Percentiles rank a stretch among this genome's conserved stretches.
Conservation (phyloP, 352 stramenopile genomes). For the Phytophthora syringae region DNA sequence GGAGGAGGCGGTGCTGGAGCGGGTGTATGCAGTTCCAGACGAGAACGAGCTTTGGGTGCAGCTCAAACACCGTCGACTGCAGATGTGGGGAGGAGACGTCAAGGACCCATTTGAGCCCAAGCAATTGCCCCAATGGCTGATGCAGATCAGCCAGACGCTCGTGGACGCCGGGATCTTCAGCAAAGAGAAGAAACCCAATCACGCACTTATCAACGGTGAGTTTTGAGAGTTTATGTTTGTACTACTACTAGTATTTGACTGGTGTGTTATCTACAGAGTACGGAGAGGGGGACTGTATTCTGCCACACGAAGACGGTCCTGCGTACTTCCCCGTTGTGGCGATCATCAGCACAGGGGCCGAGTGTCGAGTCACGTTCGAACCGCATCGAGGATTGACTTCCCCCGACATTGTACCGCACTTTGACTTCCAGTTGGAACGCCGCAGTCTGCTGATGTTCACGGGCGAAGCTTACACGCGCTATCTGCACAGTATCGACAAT, state of each 20-base stretch:
- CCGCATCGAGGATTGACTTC: slow-evolving; percentile 49
- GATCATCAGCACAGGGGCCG: slow-evolving; percentile 68
- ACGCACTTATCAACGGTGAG: slow-evolving; percentile 77
- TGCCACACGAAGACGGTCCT: slow-evolving; percentile 76
- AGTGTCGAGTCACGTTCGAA: slow-evolving; percentile 62
- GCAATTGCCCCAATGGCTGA: slow-evolving; percentile 58
- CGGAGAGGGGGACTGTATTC: slow-evolving; percentile 63
- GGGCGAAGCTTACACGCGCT: slow-evolving; percentile 57
- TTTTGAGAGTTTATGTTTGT: not conserved
- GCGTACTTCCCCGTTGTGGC: slow-evolving; percentile 73
- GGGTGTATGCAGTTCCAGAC: slow-evolving; percentile 54
- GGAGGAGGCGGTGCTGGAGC: slow-evolving; percentile 60
- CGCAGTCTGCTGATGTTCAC: slow-evolving; percentile 70
- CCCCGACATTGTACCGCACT: slow-evolving; percentile 17
- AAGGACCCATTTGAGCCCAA: slow-evolving; percentile 52
- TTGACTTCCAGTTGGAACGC: slow-evolving; percentile 52
- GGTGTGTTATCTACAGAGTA: slow-evolving; percentile 49
- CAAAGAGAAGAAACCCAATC: slow-evolving; percentile 57
- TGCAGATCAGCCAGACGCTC: slow-evolving; percentile 55
- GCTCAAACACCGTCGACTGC: slow-evolving; percentile 69
- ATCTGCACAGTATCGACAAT: slow-evolving; percentile 71
- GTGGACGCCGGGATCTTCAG: slow-evolving; percentile 62
- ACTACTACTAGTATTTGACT: not conserved
- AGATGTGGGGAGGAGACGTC: slow-evolving; percentile 77
- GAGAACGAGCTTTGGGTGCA: slow-evolving; percentile 54